These are phyloP conservation scores for Zygosaccharomyces kombuchaensis DNA, from an alignment of 805 yeast species.

Conservation along the genomic window DNA sequence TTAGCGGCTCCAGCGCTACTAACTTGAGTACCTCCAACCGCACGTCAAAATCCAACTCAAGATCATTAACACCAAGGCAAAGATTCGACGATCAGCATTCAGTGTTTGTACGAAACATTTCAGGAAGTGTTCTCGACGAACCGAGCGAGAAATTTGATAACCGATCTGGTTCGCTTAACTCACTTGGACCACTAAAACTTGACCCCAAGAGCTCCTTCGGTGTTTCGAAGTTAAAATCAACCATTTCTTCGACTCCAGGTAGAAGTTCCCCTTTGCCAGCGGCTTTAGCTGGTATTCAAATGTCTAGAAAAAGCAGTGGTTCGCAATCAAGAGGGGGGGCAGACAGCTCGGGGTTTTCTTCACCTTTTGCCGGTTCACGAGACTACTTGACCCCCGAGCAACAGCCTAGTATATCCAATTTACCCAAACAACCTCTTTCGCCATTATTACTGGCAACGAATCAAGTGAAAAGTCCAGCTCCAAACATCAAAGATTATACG, in stretches of 20 bases:
- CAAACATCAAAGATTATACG: constrained; percentile 84
- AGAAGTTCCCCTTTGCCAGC: constrained; percentile 49
- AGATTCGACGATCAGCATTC: constrained; percentile 11
- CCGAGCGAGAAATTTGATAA: constrained; percentile 4
- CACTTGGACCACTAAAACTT: constrained; percentile 9
- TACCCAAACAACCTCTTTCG: constrained; percentile 63
- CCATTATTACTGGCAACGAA: constrained; percentile 71
- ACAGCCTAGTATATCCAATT: constrained; percentile 22
- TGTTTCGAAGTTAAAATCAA: constrained; percentile 23
- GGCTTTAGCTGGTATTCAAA: constrained; percentile 9
- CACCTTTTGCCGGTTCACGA: constrained; percentile 48
- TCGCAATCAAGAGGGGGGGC: constrained; percentile 17
- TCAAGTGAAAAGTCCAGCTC: constrained; percentile 50
- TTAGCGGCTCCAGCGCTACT: constrained; percentile 5
- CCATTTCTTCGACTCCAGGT: constrained; percentile 45
- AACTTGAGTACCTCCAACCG: constrained; percentile 12
- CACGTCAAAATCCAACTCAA: constrained; percentile 20
- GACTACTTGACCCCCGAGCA: constrained; percentile 40
- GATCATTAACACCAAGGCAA: constrained; percentile 26
- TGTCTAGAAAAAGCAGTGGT: constrained; percentile 48
- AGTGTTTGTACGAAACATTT: background rate
- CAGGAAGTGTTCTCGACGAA: constrained; percentile 5
- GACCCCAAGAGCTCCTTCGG: constrained; percentile 16
- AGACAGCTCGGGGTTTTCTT: constrained; percentile 48
- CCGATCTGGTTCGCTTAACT: constrained; percentile 6